These are phyloP conservation scores for Geoglossum glabrum DNA, from an alignment of 495 filamentous ascomycete genomes.

Conservation along the genomic window DNA sequence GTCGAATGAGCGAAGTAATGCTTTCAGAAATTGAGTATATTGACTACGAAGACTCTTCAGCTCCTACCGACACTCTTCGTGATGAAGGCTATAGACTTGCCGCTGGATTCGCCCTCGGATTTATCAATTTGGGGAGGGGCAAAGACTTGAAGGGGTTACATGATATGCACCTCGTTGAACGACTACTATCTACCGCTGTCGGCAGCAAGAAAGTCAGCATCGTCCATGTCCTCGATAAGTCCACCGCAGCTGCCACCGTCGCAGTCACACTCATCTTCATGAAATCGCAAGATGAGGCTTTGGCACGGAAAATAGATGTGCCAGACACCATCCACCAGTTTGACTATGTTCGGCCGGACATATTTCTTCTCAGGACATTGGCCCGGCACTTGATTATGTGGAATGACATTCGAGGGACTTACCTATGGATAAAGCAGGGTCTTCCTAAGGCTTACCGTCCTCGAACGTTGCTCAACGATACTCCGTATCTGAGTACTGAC, in stretches of 20 bases:
- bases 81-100: conserved; percentile 90
- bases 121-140: conserved; percentile 87
- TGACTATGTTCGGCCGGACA: conserved; percentile 85
- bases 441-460: conserved; percentile 46
- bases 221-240: conserved; percentile 80
- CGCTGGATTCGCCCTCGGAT: conserved; percentile 80
- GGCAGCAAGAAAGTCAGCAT: conserved; percentile 71
- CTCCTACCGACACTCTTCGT: conserved; percentile 46
- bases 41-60: conserved; percentile 47
- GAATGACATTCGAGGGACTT: conserved; percentile 51
- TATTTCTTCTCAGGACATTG: conserved; percentile 74
- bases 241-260: conserved; percentile 73
- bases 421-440: conserved; percentile 52
- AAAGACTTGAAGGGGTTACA: conserved; percentile 71
- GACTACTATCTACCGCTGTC: conserved; percentile 65
- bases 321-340: conserved; percentile 78
- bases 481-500: conserved; percentile 40
- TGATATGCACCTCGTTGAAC: conserved; percentile 84
- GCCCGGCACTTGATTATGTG: conserved; percentile 90
- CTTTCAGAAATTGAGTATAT: conserved; percentile 85
- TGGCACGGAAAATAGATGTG: conserved; percentile 83
- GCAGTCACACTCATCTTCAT: conserved; percentile 91
- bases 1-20: conserved; percentile 97
- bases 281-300: conserved; percentile 78
- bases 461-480: conserved; percentile 29